Conservation (phyloP, 768 basidiomycete species). For the Cyathus striatus region DNA sequence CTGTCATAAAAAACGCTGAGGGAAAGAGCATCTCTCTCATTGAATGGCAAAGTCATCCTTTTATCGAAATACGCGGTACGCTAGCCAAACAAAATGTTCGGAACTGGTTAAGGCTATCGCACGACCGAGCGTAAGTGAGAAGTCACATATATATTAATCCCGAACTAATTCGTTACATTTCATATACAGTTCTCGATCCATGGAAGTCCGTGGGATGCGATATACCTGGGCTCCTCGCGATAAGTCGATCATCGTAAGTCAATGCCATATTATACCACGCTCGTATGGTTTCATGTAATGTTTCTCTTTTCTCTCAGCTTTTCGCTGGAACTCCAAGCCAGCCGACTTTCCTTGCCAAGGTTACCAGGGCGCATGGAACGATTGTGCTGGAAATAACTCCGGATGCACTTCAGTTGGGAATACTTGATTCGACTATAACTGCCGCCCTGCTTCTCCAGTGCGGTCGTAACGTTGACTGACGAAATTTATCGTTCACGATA, state of each 20-base stretch:
- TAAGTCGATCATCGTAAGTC: constrained; percentile 47
- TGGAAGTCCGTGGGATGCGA: constrained; percentile 43
- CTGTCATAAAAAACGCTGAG: constrained; percentile 44
- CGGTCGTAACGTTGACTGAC: constrained; percentile 58
- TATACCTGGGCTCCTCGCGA: constrained; percentile 57
- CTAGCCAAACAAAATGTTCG: constrained; percentile 41
- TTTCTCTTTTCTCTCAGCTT: constrained; percentile 29
- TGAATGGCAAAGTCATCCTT: constrained; percentile 48
- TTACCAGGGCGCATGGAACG: constrained; percentile 38
- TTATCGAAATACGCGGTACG: constrained; percentile 50
- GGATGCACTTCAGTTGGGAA: constrained; percentile 47
- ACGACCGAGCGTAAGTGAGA: constrained; percentile 34
- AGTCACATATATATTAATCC: background rate
- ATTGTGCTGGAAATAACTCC: constrained; percentile 52
- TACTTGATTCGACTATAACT: constrained; percentile 47
- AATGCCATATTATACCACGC: constrained; percentile 1
- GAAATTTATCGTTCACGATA: background rate
- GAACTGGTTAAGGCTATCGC: constrained; percentile 51
- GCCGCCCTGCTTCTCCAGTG: constrained; percentile 53
- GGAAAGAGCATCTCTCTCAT: constrained; percentile 47
- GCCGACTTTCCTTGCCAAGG: constrained; percentile 39
- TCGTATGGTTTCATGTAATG: background rate
- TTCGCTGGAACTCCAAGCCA: constrained; percentile 31
- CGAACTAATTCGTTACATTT: background rate
- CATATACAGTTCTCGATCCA: constrained; percentile 34